Percentiles rank a stretch among this genome's conserved stretches.
These are phyloP conservation scores for Bidens hawaiensis DNA, from an alignment of 140 eudicot genomes.

Conservation along the genomic window DNA sequence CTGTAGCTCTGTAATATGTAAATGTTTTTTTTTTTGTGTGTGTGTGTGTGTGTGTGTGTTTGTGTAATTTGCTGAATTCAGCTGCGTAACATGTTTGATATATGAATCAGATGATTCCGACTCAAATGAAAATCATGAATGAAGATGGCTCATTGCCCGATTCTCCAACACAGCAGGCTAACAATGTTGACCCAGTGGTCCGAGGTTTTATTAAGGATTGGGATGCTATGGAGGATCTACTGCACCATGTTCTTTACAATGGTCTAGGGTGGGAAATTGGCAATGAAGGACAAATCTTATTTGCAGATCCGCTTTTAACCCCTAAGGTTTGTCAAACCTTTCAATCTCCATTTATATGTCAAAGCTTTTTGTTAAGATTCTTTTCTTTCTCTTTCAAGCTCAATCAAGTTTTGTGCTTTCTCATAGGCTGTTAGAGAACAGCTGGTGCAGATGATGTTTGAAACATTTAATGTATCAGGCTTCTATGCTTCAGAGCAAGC, in stretches of 20 bases:
- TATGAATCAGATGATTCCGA: conserved; percentile 63
- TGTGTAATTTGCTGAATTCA: not conserved
- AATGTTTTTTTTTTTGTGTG: too few species aligned
- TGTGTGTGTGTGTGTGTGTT: too few species aligned
- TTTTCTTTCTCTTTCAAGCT: not conserved
- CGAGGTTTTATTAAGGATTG: conserved; percentile 87
- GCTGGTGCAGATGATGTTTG: conserved; percentile 98
- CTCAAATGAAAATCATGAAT: conserved; percentile 83
- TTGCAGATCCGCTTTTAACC: conserved; percentile 86
- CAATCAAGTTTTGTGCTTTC: not conserved
- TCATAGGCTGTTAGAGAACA: conserved; percentile 85
- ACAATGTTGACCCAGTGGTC: conserved; percentile 82
- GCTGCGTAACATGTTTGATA: conserved; percentile 5
- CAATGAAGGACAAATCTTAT: too few species aligned
- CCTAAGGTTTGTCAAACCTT: conserved; percentile 64
- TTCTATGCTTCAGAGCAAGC: conserved; percentile 98
- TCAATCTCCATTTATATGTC: not conserved
- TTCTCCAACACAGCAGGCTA: conserved; percentile 38
- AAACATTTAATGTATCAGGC: conserved; percentile 88
- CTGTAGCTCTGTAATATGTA: too few species aligned
- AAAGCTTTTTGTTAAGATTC: too few species aligned
- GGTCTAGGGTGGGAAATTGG: too few species aligned
- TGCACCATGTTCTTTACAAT: too few species aligned
- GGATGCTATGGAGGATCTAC: conserved; percentile 99
- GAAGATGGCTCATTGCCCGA: conserved; percentile 42